These are phyloP conservation scores for Pseudohalonectria lignicola DNA, from an alignment of 2,329 filamentous ascomycete species.

Conservation along the genomic window DNA sequence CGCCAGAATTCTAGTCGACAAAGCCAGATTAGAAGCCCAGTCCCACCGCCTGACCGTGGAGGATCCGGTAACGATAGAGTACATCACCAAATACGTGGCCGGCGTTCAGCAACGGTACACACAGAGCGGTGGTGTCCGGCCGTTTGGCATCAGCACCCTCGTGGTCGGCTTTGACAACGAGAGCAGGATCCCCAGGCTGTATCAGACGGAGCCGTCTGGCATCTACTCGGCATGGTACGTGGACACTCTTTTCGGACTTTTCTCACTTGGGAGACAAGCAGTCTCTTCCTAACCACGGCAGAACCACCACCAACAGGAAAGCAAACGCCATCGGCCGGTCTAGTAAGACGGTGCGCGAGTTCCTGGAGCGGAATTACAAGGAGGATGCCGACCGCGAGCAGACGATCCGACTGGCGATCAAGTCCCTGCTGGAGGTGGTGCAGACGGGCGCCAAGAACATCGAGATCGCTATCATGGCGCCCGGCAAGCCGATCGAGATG, in stretches of 20 bases:
- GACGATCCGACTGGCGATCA: slow-evolving; percentile 94
- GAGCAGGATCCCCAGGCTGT: slow-evolving; percentile 78
- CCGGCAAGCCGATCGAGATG: slow-evolving; percentile 85
- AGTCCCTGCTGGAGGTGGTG: slow-evolving; percentile 94
- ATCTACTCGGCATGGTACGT: slow-evolving; percentile 97
- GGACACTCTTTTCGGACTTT: background rate
- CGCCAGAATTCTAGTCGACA: slow-evolving; percentile 95
- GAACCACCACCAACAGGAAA: slow-evolving; percentile 84
- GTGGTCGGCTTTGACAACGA: slow-evolving; percentile 98
- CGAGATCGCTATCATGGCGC: slow-evolving; percentile 96
- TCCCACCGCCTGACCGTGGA: slow-evolving; percentile 95
- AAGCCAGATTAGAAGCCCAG: slow-evolving; percentile 92
- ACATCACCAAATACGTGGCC: slow-evolving; percentile 98
- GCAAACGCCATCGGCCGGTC: slow-evolving; percentile 97
- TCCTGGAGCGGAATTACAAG: slow-evolving; percentile 98
- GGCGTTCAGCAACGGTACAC: slow-evolving; percentile 98
- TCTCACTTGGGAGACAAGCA: background rate
- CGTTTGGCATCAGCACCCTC: slow-evolving; percentile 97
- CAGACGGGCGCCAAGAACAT: slow-evolving; percentile 99
- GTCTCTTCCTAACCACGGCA: slow-evolving; percentile 8
- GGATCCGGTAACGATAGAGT: slow-evolving; percentile 95
- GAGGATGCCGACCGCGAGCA: slow-evolving; percentile 93
- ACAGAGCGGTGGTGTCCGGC: slow-evolving; percentile 93
- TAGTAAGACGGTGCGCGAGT: slow-evolving; percentile 97
- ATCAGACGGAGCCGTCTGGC: slow-evolving; percentile 98